Percentiles rank a stretch among this genome's conserved stretches.
Evolutionary conservation across 305 asterid species (phyloP).

Genomic region (Solanum hybrid): DNA sequence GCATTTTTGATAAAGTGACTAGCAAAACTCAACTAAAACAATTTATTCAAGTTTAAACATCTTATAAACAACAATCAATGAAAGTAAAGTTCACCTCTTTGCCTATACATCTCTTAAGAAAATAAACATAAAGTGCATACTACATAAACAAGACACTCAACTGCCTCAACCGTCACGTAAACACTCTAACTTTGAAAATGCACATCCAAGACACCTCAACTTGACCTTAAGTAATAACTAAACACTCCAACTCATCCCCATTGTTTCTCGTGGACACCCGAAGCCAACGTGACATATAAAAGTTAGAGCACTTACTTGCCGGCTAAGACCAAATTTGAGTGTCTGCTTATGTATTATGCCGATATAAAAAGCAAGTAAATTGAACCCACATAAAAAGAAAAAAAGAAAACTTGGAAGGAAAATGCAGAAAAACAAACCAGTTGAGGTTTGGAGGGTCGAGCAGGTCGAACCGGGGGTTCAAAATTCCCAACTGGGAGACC

Average conservation of each 20-base stretch:
- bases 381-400: background rate
- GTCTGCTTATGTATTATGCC: background rate
- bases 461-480: slow-evolving; percentile 51
- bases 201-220: background rate
- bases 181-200: background rate
- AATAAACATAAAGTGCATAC: background rate
- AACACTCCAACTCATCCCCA: background rate
- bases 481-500: slow-evolving; percentile 61
- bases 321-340: background rate
- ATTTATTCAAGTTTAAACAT: background rate
- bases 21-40: background rate
- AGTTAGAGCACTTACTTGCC: background rate
- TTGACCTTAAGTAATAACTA: background rate
- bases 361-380: background rate
- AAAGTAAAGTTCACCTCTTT: background rate
- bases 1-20: background rate
- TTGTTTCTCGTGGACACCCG: background rate
- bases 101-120: background rate
- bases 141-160: background rate
- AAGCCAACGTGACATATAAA: background rate
- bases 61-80: background rate
- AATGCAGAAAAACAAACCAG: slow-evolving; percentile 31
- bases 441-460: slow-evolving; percentile 69
- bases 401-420: background rate
- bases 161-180: background rate